Base-by-base conservation (phyloP, 805 yeast species). In the Spathaspora gorwiae region DNA sequence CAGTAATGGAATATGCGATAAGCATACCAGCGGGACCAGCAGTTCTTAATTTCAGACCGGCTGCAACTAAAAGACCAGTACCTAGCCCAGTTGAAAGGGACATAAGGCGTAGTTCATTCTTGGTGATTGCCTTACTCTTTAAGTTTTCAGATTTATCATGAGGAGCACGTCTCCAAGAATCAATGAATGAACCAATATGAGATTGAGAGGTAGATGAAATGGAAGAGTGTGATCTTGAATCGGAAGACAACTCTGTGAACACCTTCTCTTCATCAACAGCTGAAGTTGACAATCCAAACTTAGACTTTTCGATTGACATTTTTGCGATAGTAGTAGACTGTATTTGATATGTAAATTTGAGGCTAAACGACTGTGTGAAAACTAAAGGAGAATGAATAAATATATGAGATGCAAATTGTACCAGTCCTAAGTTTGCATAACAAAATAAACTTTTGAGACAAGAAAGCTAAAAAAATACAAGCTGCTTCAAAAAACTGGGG, bases 11-110 rank as follows among this genome's bases (percentile, higher is more conserved):
- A 43, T 62, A 65, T n/a, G 67, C 68, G 11, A 65, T 54, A 35
- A 61, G 49, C 37, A 68, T 49, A 45, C 65, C 62, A 47, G 61
- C 50, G 8, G 74, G 70, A 37, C 73, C 73, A 39, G 75, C 74
- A 26, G 55, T 56, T 44, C 55, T 54, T 48, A 70, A 60, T 10
- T 59, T 60, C 33, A 54, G 54, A 44, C 74, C 74, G 14, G 69
- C 57, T 26, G 73, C 74, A 14, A 70, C 74, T 50, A 68, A 59
- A 36, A 70, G 61, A 35, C 75, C 75, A 27, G 75, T 70, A 37
- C 75, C 75, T 41, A 70, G 55, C 47, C 75, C 75, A n/a, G 67
- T 61, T 33, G 61, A 55, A 26, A 65, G 51, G 2, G 67, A 60
- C 50, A 61, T 61, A 33, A 62, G 47, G 30, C 63, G 48, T 35